phyloP scores from a whole-genome alignment of 164 flowering plant genomes.

The Vitis riparia region DNA sequence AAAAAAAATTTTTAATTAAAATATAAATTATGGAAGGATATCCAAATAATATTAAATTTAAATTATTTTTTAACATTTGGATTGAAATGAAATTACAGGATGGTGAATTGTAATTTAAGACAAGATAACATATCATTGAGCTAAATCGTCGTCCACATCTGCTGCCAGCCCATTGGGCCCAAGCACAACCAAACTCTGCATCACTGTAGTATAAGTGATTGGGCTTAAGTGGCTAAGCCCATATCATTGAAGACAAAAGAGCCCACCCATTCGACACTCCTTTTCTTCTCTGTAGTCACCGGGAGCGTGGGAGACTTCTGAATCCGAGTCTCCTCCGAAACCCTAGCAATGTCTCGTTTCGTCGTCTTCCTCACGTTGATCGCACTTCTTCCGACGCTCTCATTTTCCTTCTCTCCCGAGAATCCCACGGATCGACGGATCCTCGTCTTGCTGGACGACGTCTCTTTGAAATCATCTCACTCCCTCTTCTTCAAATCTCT shows the following conservation, averaged over 20 bases:
- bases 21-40: no score
- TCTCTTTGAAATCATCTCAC: conserved; percentile 79
- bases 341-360: conserved; percentile 22
- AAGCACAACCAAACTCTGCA: no score
- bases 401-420: conserved; percentile 62
- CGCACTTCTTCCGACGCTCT: conserved; percentile 38
- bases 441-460: conserved; percentile 76
- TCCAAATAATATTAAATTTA: no score
- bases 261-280: not conserved
- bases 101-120: no score
- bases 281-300: not conserved
- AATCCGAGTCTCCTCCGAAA: not conserved
- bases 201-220: no score
- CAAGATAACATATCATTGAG: no score
- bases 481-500: conserved; percentile 86
- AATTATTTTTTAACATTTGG: no score
- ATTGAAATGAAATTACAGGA: no score
- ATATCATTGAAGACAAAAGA: not conserved
- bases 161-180: no score
- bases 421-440: conserved; percentile 61
- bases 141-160: no score
- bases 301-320: not conserved
- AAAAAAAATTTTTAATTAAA: no score
- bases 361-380: conserved; percentile 22
- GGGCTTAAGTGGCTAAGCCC: no score